Conservation (phyloP, 306 rosid genomes). For the Medicago arabica region DNA sequence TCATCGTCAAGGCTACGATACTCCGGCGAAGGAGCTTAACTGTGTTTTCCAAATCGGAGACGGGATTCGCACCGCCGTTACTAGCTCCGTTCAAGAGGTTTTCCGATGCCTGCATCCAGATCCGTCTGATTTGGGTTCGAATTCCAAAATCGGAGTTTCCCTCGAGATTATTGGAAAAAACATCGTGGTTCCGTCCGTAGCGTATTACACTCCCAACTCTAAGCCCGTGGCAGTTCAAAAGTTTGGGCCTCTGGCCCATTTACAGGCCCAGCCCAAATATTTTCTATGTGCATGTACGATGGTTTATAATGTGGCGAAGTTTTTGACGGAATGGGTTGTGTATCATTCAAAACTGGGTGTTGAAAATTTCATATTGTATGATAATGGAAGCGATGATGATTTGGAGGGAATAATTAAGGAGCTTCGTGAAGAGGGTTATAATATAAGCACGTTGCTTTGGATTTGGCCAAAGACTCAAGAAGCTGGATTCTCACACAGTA, state of each 20-base stretch:
- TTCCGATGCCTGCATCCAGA: constrained; percentile 78
- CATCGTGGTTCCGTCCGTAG: constrained; percentile 62
- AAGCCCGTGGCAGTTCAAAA: neutral
- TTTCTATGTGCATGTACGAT: constrained; percentile 76
- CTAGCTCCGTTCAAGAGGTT: constrained; percentile 70
- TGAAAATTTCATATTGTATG: constrained; percentile 65
- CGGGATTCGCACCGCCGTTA: constrained; percentile 52
- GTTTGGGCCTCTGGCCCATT: neutral
- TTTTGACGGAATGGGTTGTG: constrained; percentile 72
- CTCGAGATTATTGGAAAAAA: constrained; percentile 53
- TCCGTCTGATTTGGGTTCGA: neutral
- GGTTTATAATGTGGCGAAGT: constrained; percentile 75
- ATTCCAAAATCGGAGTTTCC: constrained; percentile 47
- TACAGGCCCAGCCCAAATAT: constrained; percentile 41
- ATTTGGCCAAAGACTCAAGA: constrained; percentile 83
- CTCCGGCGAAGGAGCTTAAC: constrained; percentile 46
- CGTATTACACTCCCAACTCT: constrained; percentile 44
- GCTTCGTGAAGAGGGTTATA: constrained; percentile 59
- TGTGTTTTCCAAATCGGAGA: constrained; percentile 53
- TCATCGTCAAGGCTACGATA: constrained; percentile 55
- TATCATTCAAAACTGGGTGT: constrained; percentile 69
- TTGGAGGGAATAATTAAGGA: constrained; percentile 32
- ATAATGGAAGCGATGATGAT: constrained; percentile 69
- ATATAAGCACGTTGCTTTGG: constrained; percentile 61
- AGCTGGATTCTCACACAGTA: constrained; percentile 78